Percentiles rank a stretch among this genome's conserved stretches.
Conservation (phyloP, 441 rosid genomes). For the Croton setiger region DNA sequence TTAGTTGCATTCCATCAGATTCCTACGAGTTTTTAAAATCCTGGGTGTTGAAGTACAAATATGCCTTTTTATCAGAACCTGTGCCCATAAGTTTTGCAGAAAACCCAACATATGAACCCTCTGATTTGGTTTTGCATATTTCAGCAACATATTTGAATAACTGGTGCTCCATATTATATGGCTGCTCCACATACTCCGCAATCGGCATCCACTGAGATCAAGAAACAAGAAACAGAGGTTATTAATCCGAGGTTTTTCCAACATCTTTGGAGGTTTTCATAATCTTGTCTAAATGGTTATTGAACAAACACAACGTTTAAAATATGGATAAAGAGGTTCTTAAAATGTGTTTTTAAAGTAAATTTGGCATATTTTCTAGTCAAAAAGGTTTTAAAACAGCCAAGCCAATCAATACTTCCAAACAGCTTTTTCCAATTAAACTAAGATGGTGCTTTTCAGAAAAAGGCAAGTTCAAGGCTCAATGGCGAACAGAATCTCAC, state of each 20-base stretch:
- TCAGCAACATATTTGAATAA: conserved; percentile 45
- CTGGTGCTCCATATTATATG: conserved; percentile 31
- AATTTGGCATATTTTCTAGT: too few relatives aligned
- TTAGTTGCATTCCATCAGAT: neutral
- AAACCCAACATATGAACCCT: conserved; percentile 45
- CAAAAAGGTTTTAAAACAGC: too few relatives aligned
- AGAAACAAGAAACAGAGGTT: neutral
- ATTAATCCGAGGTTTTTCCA: neutral
- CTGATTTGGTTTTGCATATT: conserved; percentile 47
- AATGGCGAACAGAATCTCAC: too few relatives aligned
- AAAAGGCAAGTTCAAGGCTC: too few relatives aligned
- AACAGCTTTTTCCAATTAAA: too few relatives aligned
- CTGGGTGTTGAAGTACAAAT: conserved; percentile 42
- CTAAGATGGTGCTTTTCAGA: too few relatives aligned
- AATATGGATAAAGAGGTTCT: too few relatives aligned
- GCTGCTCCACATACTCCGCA: conserved; percentile 51
- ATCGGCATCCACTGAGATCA: conserved; percentile 60
- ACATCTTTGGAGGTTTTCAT: neutral
- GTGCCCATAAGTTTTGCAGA: conserved; percentile 26
- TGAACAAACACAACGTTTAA: too few relatives aligned
- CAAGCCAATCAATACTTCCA: too few relatives aligned
- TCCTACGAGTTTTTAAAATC: conserved; percentile 16
- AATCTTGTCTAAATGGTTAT: too few relatives aligned
- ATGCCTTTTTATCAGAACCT: conserved; percentile 35
- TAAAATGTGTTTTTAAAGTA: too few relatives aligned